Base-by-base conservation (phyloP, 176 grass and related monocot genomes). In the Oryza australiensis region DNA sequence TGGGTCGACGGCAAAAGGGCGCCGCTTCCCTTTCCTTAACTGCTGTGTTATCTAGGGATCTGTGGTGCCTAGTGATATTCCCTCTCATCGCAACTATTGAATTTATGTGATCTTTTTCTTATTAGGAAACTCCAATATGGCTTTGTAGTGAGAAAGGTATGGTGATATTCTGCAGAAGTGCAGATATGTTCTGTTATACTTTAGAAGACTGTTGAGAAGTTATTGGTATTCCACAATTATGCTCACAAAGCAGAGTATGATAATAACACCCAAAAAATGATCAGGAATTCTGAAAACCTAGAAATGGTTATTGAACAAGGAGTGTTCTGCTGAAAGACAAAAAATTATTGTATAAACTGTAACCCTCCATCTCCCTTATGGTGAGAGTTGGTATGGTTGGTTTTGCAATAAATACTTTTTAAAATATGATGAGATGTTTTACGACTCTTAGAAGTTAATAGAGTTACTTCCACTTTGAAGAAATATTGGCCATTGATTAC, bases 381-480 rank as follows among this genome's bases (percentile, higher is more conserved):
- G 14, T 66, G 20, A 53, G 13, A 53, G 12, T 68, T 69, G 30
- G 8, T 64, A 55, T 76, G 62, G 22, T 26, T 46, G 37, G 70
- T 76, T 68, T 68, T 85, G 20, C 66, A 80, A 23, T 55, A n/a
- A n/a, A n/a, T n/a, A n/a, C n/a, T 70, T 66, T 3, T 57, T 78
- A 70, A 71, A 66, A 57, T 23, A 23, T 57, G 20, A 22, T 57
- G 53, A 57, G 53, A 57, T 57, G 7, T 57, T 57, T 23, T n/a
- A 57, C 7, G 2, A 1, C 9, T n/a, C 22, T 55, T 57, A 20
- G 7, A 57, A 20, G 16, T 18, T 51, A 51, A 15, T 51, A 5
- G 1, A 51, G 48, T 51, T 51, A 51, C 48, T 20, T 51, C 48
- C 48, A 51, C 1, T 51, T 51, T 20, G 48, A 51, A 51, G 48